phyloP scores from a whole-genome alignment of 164 flowering plant species.

The Dillenia suffruticosa region DNA sequence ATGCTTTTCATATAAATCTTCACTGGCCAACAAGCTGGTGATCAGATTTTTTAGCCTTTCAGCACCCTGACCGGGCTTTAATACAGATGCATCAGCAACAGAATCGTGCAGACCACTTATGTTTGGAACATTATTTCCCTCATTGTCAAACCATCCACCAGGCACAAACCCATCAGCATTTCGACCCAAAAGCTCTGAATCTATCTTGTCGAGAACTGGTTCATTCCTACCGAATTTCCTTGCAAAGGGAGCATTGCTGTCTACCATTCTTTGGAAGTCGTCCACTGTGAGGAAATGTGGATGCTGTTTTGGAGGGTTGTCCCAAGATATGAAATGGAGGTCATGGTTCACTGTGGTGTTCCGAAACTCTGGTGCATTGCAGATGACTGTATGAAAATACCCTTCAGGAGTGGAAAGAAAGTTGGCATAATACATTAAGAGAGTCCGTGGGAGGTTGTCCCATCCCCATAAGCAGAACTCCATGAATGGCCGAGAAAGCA shows the following conservation, averaged over 20 bases:
- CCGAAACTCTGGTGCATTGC: slow-evolving; percentile 61
- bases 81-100: slow-evolving; percentile 22
- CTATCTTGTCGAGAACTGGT: slow-evolving; percentile 65
- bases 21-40: slow-evolving; percentile 39
- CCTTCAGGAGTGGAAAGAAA: slow-evolving; percentile 92
- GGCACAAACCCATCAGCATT: slow-evolving; percentile 44
- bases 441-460: slow-evolving; percentile 76
- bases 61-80: slow-evolving; percentile 69
- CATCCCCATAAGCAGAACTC: slow-evolving; percentile 83
- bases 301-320: slow-evolving; percentile 91
- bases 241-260: slow-evolving; percentile 77
- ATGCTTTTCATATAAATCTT: slow-evolving; percentile 29
- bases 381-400: slow-evolving; percentile 86
- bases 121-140: slow-evolving; percentile 10
- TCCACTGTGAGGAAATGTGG: slow-evolving; percentile 61
- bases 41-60: slow-evolving; percentile 55
- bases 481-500: slow-evolving; percentile 76
- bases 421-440: slow-evolving; percentile 85
- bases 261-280: slow-evolving; percentile 55
- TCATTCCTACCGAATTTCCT: slow-evolving; percentile 61
- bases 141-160: slow-evolving; percentile 53
- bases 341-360: slow-evolving; percentile 79
- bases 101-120: slow-evolving; percentile 8
- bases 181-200: slow-evolving; percentile 59
- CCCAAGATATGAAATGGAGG: slow-evolving; percentile 91